Base-by-base conservation (phyloP, 1,284 basidiomycete species). In the Cutaneotrichosporon sp. region DNA sequence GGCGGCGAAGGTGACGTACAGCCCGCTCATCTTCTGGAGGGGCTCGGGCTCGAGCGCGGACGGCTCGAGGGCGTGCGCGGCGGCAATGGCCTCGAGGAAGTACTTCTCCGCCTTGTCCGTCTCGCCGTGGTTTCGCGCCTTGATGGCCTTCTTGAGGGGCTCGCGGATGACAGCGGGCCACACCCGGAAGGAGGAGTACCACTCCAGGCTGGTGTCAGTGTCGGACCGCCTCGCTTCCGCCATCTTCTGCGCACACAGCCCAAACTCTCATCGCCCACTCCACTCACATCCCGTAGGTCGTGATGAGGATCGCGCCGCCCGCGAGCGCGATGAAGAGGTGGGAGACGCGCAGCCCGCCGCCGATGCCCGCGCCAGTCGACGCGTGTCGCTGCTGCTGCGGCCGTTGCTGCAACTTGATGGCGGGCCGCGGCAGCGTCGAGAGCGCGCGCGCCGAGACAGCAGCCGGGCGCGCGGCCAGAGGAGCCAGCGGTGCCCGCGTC, bases 271-370 rank as follows among this genome's bases (percentile, higher is more conserved):
- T n/a, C n/a, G n/a, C n/a, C n/a, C n/a, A n/a, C n/a, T n/a, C n/a
- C n/a, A n/a, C 78, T 65, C 62, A 79, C 78, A 79, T 55, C 14
- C 75, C 77, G 63, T 80, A 80, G 29, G 75, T 79, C 1, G 79
- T 79, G 3, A 77, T 70, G 9, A 80, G 67, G 18, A 79, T 61
- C 14, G 77, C 78, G 13, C 77, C 42, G 20, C 74, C 69, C 9
- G 72, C 75, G 22, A 80, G 63, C 13, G 71, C 78, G 11, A 70
- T 65, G 59, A 80, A 79, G 25, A 79, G 65, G 38, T 72, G 68
- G 8, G 71, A 72, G 59, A 70, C 63, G 31, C 62, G 59, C 25
- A 68, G 33, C 5, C 47, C 45, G 13, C 29, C 46, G 34, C 10
- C 36, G 20, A 8, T 14, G 22, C 6, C 34, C 22, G 20, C 14